These are phyloP conservation scores for Sporopachydermia lactativora DNA, from an alignment of 805 yeast species.

Conservation along the genomic window DNA sequence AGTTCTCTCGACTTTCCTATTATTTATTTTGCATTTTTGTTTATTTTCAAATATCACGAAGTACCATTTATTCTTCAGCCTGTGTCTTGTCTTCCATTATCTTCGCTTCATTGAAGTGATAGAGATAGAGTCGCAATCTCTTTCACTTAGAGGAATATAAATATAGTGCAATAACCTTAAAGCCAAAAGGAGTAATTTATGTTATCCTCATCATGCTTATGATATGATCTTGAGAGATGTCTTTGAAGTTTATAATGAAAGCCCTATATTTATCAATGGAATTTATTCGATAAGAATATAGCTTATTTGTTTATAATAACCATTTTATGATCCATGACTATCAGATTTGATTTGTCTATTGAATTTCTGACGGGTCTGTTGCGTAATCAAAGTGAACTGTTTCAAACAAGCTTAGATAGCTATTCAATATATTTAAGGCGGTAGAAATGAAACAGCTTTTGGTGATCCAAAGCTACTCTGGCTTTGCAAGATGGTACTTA, in stretches of 20 bases:
- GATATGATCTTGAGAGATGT: conserved; percentile 1
- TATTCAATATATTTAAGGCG: conserved; percentile 1
- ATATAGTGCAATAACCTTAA: not conserved
- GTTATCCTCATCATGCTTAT: conserved; percentile 1
- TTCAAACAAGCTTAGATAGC: conserved; percentile 1
- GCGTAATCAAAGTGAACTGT: conserved; percentile 1
- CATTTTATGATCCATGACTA: conserved; percentile 1
- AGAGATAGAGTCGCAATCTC: conserved; percentile 1
- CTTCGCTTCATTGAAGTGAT: conserved; percentile 1
- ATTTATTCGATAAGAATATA: conserved; percentile 1
- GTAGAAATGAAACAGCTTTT: conserved; percentile 1
- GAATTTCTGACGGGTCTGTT: conserved; percentile 1
- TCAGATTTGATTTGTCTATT: conserved; percentile 1
- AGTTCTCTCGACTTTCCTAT: conserved; percentile 1
- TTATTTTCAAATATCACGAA: conserved; percentile 1
- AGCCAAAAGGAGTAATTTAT: not conserved
- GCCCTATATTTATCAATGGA: conserved; percentile 1
- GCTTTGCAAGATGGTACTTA: conserved; percentile 1
- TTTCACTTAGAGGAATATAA: conserved; percentile 1
- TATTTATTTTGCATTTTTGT: conserved; percentile 1
- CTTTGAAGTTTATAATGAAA: not conserved
- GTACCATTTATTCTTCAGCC: conserved; percentile 1
- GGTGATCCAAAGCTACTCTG: conserved; percentile 1
- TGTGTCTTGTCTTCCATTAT: conserved; percentile 1
- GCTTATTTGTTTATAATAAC: conserved; percentile 1